Evolutionary conservation across 352 stramenopile genomes (phyloP).

Genomic region (Phytophthora citricola): DNA sequence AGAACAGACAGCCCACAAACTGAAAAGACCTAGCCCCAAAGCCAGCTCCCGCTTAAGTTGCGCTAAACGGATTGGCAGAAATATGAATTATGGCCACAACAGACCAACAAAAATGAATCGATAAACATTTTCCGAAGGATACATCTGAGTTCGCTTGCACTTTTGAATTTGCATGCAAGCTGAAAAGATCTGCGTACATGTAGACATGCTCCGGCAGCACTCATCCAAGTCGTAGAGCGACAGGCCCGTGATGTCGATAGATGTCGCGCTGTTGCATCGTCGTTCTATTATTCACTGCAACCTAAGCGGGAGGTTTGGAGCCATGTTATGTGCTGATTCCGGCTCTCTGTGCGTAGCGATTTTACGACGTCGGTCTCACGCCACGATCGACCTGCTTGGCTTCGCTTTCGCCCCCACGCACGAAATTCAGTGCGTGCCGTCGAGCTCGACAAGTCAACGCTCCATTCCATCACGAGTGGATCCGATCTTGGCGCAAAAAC

Average conservation of each 20-base stretch:
- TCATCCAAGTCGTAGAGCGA: neutral
- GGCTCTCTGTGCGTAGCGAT: constrained; percentile 27
- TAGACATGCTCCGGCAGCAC: neutral
- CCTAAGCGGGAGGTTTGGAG: constrained; percentile 11
- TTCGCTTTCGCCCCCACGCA: constrained; percentile 19
- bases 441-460: neutral
- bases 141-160: too few species aligned
- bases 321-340: constrained; percentile 4
- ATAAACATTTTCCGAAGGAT: too few species aligned
- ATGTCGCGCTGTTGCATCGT: too few species aligned
- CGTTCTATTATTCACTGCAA: too few species aligned
- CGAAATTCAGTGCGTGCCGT: constrained; percentile 25
- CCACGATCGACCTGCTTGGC: constrained; percentile 28
- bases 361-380: constrained; percentile 24
- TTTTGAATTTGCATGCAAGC: too few species aligned
- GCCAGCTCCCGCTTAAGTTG: constrained; percentile 33
- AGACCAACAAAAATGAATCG: too few species aligned
- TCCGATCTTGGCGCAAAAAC: neutral
- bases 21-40: constrained; percentile 8
- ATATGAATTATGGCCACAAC: too few species aligned
- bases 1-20: constrained; percentile 23
- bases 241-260: too few species aligned
- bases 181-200: too few species aligned
- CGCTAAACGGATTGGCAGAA: neutral
- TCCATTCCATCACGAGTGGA: neutral